Evolutionary conservation across 2,329 filamentous ascomycete species (phyloP).

Genomic region (Microsporum ferrugineum): DNA sequence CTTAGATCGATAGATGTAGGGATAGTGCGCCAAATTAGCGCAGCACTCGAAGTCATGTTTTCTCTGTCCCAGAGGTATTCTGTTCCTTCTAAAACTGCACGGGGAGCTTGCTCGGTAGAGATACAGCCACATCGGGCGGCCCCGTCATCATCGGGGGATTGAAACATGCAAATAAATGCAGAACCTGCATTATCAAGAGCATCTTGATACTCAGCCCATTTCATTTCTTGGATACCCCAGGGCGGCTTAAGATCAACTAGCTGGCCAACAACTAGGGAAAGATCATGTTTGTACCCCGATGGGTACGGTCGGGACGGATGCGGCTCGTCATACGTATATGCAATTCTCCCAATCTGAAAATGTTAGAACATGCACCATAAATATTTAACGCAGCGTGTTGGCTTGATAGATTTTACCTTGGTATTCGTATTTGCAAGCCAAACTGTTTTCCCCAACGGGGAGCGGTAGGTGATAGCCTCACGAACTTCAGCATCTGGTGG

Average conservation of each 20-base stretch:
- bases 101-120: neutral
- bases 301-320: neutral
- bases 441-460: neutral
- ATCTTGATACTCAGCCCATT: constrained; percentile 2
- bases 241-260: neutral
- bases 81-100: constrained; percentile 1
- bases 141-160: neutral
- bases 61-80: constrained; percentile 8
- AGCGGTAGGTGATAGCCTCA: neutral
- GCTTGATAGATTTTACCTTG: neutral
- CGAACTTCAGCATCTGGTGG: neutral
- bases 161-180: neutral
- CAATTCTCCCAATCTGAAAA: neutral
- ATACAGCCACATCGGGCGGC: neutral
- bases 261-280: neutral
- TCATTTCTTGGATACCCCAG: neutral
- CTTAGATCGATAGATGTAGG: neutral
- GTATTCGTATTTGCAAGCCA: neutral
- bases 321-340: constrained; percentile 1
- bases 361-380: neutral
- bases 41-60: neutral
- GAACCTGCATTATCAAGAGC: neutral
- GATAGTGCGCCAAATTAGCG: constrained; percentile 7
- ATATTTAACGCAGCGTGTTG: neutral
- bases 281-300: neutral